Evolutionary conservation across 1,284 basidiomycete genomes (phyloP).

Genomic region (Cystobasidium slooffiae): DNA sequence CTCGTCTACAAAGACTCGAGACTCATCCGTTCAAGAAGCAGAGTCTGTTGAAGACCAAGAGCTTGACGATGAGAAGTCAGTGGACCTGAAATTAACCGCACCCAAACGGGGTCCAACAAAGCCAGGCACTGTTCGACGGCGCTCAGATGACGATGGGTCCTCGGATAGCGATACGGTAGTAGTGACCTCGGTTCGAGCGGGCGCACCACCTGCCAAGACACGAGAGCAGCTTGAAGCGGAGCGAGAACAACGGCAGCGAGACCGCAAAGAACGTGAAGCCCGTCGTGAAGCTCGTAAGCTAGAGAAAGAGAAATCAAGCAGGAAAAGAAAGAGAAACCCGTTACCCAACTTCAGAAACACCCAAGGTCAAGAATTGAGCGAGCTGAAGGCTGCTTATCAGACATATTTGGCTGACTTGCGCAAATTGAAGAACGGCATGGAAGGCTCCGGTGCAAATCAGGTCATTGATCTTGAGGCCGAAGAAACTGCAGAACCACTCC

Average conservation of each 20-base stretch:
- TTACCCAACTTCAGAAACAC: slow-evolving; percentile 30
- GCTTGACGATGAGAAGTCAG: not conserved
- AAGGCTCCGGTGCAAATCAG: not conserved
- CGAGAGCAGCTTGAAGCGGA: slow-evolving; percentile 26
- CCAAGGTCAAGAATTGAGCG: slow-evolving; percentile 13
- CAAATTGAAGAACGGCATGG: not conserved
- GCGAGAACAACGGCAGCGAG: not conserved
- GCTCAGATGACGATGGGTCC: slow-evolving; percentile 11
- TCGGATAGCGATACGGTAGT: slow-evolving; percentile 27
- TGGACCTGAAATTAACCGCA: not conserved
- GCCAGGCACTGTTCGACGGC: slow-evolving; percentile 2
- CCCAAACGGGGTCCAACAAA: slow-evolving; percentile 3
- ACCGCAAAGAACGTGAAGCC: slow-evolving; percentile 5
- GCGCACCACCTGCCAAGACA: slow-evolving; percentile 16
- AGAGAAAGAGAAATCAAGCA: slow-evolving; percentile 6
- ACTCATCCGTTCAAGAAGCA: slow-evolving; percentile 21
- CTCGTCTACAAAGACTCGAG: slow-evolving; percentile 5
- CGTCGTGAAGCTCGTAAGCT: not conserved
- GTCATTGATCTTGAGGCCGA: not conserved
- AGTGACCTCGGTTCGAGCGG: slow-evolving; percentile 25
- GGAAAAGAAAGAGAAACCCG: slow-evolving; percentile 20
- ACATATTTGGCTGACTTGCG: not conserved
- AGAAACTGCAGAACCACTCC: not conserved
- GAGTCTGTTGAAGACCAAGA: not conserved
- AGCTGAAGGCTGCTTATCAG: slow-evolving; percentile 26